phyloP scores from a whole-genome alignment of 768 basidiomycete genomes.

The Termitomyces sp. region DNA sequence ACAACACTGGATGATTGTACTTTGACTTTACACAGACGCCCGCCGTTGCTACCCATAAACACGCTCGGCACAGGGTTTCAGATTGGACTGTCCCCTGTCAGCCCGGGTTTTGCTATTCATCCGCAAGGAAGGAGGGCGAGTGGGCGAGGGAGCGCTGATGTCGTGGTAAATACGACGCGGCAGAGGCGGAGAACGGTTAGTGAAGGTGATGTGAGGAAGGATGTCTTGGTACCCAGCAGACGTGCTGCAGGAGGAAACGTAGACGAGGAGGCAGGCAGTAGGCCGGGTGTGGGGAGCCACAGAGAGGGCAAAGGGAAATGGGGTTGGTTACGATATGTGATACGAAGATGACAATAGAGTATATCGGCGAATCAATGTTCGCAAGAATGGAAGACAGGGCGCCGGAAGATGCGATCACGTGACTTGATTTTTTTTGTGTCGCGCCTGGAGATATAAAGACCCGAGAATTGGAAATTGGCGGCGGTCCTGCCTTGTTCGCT shows the following conservation, averaged over 20 bases:
- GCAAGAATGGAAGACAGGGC: not conserved
- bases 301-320: constrained; percentile 12
- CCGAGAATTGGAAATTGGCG: not conserved
- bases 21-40: not conserved
- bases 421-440: constrained; percentile 1
- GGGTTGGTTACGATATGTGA: constrained; percentile 23
- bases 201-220: constrained; percentile 35
- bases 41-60: constrained; percentile 28
- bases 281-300: not conserved
- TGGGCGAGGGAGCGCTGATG: constrained; percentile 29
- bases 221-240: constrained; percentile 7
- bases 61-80: constrained; percentile 53
- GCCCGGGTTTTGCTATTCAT: constrained; percentile 71
- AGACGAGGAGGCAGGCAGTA: not conserved
- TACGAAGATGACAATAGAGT: constrained; percentile 2
- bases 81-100: constrained; percentile 70
- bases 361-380: not conserved
- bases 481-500: not conserved
- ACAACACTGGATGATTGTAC: constrained; percentile 6
- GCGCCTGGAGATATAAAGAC: not conserved
- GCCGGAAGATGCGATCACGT: constrained; percentile 3
- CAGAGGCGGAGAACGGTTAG: constrained; percentile 44
- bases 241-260: constrained; percentile 5
- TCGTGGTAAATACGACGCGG: constrained; percentile 19
- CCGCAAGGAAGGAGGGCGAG: constrained; percentile 42